Evolutionary conservation across 768 basidiomycete genomes (phyloP), one percentile per base, ranked within the genome.

Genomic region (Suillus cothurnatus): DNA sequence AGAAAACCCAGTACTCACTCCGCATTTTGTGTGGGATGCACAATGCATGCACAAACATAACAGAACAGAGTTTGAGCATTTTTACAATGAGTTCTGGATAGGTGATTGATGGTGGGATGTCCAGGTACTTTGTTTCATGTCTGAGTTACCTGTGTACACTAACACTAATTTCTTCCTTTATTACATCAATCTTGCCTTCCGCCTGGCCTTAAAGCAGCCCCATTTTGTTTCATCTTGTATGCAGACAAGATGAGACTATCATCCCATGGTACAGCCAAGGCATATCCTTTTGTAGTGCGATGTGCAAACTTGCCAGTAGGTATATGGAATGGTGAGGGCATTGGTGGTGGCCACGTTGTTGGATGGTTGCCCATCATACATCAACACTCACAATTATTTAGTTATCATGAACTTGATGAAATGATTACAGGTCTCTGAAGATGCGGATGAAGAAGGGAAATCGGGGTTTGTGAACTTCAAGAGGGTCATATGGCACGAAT

Each of bases 1-100:
- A 17, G 21, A n/a, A 1, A 53, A 61, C 32, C 32, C n/a, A 1
- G 4, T 55, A 6, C 58, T 68, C 2, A 26, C 61, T 3, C 67
- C 62, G 0, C 57, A 73, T 7, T 75, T 76, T 61, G 66, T 69
- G 14, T 80, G 78, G 76, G 73, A 79, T 74, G 77, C 78, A 21
- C 41, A 71, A 28, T 57, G 58, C 11, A 52, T 67, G 1, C 79
- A 61, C 66, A 73, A 69, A 26, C 77, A 70, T 61, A 67, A 77
- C 62, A 72, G 72, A 0, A 50, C 56, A 6, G 3, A 41, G 2
- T 81, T 73, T 60, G 68, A 73, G 14, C 69, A 70, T 0, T 74
- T 79, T 50, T 53, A 73, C 26, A 56, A 77, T 55, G 77, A 81
- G 58, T 78, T 79, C 2, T 79, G 79, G 74, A 79, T 75, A 5